Evolutionary conservation across 345 rosid genomes (phyloP), one percentile per base, ranked within the genome.

Genomic region (Eucalyptus cloeziana): DNA sequence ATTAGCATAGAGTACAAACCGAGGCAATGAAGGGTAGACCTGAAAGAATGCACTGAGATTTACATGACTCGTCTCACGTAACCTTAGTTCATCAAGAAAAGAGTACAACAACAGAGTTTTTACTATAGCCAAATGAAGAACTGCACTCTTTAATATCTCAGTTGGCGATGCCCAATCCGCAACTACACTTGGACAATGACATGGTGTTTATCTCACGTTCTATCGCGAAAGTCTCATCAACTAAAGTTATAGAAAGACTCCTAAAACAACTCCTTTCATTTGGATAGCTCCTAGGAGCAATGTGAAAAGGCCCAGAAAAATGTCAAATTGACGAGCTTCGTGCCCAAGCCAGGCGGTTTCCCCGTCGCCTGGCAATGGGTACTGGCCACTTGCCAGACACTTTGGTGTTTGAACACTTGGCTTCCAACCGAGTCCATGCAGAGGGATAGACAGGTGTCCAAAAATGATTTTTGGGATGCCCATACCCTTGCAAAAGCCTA

Each of bases 401-500:
- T 3, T 10, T 2, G 4, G 81, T 19, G 44, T 71, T 33, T 33
- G 81, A 71, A 0, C 7, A 19, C 14, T 33, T 0, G 24, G 13
- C 44, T 71, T 71, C 13, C 0, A 1, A 37, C 81, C 10, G 43
- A 69, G 44, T 33, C 81, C 25, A 5, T 71, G 44, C 2, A 3
- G 44, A 33, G 81, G 81, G 33, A 17, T 33, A 71, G 81, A 33
- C 43, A 24, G 7, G 40, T 10, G 7, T 5, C 7, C 24, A 7
- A 19, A 17, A 71, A 5, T 33, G 81, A 71, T 33, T 37, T 37
- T 71, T 2, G 13, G 81, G 7, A 71, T 71, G 25, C 43, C 44
- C 81, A 10, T 8, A 9, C 25, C 81, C 25, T 71, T 17, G 45
- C 81, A 19, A 33, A 33, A 71, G 43, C 25, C 81, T 0, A 19